A percentile compares a stretch with the other conserved stretches of the same genome.
phyloP scores from a whole-genome alignment of 257 asterid genomes.

The Penstemon newberryi region DNA sequence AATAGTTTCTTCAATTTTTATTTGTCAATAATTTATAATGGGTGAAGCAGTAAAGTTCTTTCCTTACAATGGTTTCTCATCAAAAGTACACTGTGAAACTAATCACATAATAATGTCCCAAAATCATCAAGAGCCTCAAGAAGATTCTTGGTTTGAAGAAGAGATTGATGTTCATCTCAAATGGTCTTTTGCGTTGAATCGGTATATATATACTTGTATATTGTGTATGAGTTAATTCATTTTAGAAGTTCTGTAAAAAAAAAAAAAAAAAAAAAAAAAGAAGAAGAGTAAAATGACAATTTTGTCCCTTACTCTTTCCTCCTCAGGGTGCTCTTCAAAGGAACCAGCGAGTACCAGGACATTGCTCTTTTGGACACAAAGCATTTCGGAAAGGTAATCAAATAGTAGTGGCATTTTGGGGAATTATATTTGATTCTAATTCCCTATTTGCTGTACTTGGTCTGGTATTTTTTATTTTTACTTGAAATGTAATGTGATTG shows the following conservation, averaged over 20 bases:
- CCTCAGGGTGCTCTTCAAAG: constrained; percentile 74
- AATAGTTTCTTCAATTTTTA: no score
- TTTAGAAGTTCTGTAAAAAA: no score
- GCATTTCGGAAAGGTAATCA: constrained; percentile 79
- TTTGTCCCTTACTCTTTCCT: background rate
- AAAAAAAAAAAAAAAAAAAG: background rate
- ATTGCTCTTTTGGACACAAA: constrained; percentile 93
- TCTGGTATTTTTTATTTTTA: background rate
- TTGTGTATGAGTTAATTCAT: no score
- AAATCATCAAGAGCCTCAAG: constrained; percentile 23
- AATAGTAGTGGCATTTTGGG: background rate
- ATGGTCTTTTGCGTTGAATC: constrained; percentile 93
- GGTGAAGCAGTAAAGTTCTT: constrained; percentile 69
- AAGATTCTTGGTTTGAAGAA: constrained; percentile 87
- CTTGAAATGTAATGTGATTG: no score
- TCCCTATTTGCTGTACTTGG: background rate
- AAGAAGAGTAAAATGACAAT: background rate
- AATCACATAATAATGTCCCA: constrained; percentile 34
- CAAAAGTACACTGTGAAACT: constrained; percentile 43
- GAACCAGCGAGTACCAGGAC: constrained; percentile 91
- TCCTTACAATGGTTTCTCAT: constrained; percentile 54
- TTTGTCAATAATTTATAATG: constrained; percentile 27
- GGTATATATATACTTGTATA: constrained; percentile 35
- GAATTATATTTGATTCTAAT: background rate
- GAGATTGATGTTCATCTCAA: constrained; percentile 84